phyloP scores from a whole-genome alignment of 129 eudicot species.

The Solidago caesia region DNA sequence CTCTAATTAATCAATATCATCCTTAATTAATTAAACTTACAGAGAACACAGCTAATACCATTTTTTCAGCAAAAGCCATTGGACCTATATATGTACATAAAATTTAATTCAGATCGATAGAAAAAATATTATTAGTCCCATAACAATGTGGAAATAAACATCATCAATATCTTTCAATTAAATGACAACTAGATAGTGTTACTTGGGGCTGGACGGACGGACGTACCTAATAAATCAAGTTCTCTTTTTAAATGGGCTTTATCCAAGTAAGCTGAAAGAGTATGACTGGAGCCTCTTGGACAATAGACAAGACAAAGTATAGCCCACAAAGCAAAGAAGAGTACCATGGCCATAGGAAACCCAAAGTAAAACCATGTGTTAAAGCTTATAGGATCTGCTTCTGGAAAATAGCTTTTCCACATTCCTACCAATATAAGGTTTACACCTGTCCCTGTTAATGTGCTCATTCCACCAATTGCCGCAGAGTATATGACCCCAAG shows the following conservation, averaged over 20 bases:
- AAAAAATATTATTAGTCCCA: too few species aligned
- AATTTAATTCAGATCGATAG: too few species aligned
- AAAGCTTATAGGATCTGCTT: slow-evolving; percentile 67
- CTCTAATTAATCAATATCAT: neutral
- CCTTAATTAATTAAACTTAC: slow-evolving; percentile 30
- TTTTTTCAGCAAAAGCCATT: slow-evolving; percentile 92
- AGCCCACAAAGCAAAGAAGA: slow-evolving; percentile 65
- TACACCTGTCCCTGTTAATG: slow-evolving; percentile 94
- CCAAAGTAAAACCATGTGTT: slow-evolving; percentile 70
- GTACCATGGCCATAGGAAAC: slow-evolving; percentile 62
- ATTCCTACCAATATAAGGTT: slow-evolving; percentile 86
- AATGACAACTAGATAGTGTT: too few species aligned
- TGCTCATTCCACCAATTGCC: slow-evolving; percentile 79
- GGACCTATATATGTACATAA: slow-evolving; percentile 48
- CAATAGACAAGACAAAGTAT: slow-evolving; percentile 61
- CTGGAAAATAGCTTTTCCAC: slow-evolving; percentile 89
- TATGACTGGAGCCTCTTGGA: slow-evolving; percentile 34
- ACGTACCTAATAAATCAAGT: slow-evolving; percentile 74
- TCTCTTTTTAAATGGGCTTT: slow-evolving; percentile 67
- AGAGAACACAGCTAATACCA: slow-evolving; percentile 65
- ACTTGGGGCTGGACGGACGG: too few species aligned
- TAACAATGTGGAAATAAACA: too few species aligned
- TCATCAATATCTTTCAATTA: too few species aligned
- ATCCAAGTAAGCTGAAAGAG: slow-evolving; percentile 61
- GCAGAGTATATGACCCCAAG: slow-evolving; percentile 80